Evolutionary conservation across 305 asterid species (phyloP).

Genomic region (Coffea humblotiana): DNA sequence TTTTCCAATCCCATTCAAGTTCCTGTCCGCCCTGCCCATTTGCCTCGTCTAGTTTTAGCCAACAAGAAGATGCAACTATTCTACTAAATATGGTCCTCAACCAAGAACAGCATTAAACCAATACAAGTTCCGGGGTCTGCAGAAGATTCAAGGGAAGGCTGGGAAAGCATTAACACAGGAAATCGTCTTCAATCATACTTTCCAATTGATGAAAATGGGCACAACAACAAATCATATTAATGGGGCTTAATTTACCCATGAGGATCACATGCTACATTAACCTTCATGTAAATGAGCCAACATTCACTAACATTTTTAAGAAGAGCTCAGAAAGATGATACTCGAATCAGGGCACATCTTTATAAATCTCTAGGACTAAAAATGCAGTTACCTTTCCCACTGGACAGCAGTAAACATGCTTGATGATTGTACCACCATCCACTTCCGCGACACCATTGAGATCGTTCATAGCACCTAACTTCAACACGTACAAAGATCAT

Average conservation of each 20-base stretch:
- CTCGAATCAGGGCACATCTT: not conserved
- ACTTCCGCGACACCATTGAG: constrained; percentile 22
- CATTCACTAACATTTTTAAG: not conserved
- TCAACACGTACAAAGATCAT: constrained; percentile 13
- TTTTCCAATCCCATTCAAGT: too few species aligned
- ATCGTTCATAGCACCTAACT: constrained; percentile 7
- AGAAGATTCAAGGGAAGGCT: not conserved
- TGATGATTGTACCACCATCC: constrained; percentile 58
- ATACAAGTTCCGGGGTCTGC: not conserved
- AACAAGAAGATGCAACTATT: not conserved
- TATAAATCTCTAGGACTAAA: not conserved
- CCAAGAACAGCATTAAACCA: not conserved
- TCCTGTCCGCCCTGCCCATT: too few species aligned
- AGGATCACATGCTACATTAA: not conserved
- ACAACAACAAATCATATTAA: not conserved
- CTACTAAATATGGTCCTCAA: not conserved
- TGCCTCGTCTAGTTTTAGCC: too few species aligned
- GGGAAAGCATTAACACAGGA: not conserved
- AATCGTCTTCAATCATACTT: not conserved
- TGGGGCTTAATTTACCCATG: not conserved
- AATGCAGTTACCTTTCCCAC: constrained; percentile 39
- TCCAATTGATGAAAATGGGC: not conserved
- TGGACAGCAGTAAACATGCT: constrained; percentile 38
- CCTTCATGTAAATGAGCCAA: not conserved
- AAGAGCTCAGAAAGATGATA: not conserved